Conservation (phyloP, 345 rosid genomes). For the Hibiscus tridactylites region DNA sequence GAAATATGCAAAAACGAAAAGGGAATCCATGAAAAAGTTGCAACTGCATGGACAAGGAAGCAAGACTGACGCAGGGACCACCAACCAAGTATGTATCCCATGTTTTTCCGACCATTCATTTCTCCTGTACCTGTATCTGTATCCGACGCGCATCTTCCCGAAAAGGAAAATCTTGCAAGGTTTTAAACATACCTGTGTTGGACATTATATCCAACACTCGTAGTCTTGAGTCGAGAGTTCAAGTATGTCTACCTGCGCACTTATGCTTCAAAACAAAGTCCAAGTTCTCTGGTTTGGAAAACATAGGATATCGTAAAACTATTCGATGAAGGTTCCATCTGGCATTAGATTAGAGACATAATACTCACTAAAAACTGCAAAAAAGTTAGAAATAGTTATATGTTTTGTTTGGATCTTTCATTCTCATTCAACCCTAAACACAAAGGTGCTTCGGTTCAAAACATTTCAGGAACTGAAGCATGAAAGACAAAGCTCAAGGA, state of each 20-base stretch:
- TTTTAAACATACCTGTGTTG: too few relatives aligned
- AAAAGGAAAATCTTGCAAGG: too few relatives aligned
- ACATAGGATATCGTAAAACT: not conserved
- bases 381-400: not conserved
- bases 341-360: not conserved
- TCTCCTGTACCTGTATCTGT: not conserved
- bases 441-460: not conserved
- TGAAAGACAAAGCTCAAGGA: conserved; percentile 43
- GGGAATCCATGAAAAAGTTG: conserved; percentile 32
- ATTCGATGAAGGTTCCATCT: not conserved
- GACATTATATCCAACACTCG: too few relatives aligned
- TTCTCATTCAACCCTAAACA: not conserved
- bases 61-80: conserved; percentile 12
- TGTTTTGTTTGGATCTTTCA: too few relatives aligned
- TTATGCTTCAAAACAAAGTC: not conserved
- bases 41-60: conserved; percentile 19
- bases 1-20: conserved; percentile 62
- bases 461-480: conserved; percentile 39
- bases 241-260: not conserved
- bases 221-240: not conserved
- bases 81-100: conserved; percentile 16
- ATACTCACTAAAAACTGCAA: not conserved
- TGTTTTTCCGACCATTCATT: not conserved
- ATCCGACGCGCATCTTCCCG: not conserved
- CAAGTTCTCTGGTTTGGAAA: not conserved